Evolutionary conservation across 768 basidiomycete species (phyloP).

Genomic region (Tylopilus intermedius): DNA sequence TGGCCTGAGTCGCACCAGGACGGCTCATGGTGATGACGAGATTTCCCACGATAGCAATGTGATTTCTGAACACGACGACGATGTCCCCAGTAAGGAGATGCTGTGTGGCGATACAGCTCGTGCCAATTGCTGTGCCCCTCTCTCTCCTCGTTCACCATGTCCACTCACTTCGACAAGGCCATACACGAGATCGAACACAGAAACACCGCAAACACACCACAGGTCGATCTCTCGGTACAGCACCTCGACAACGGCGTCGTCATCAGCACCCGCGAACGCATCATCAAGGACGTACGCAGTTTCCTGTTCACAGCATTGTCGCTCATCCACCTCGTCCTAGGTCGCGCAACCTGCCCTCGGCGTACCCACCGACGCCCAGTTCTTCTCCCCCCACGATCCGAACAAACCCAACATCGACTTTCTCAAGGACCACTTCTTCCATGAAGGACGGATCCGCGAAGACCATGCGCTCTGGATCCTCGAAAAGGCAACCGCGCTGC

Average conservation of each 20-base stretch:
- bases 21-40: conserved; percentile 13
- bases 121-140: conserved; percentile 8
- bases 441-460: conserved; percentile 61
- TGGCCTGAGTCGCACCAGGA: conserved; percentile 65
- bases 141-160: conserved; percentile 18
- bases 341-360: conserved; percentile 62
- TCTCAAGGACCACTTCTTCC: conserved; percentile 73
- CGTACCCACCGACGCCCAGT: conserved; percentile 67
- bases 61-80: too few species aligned
- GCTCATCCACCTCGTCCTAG: conserved; percentile 31
- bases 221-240: conserved; percentile 20
- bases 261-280: conserved; percentile 25
- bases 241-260: conserved; percentile 22
- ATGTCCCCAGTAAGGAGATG: too few species aligned
- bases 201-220: conserved; percentile 18
- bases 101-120: too few species aligned
- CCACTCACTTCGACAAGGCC: conserved; percentile 25
- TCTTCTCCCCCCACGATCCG: conserved; percentile 63
- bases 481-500: conserved; percentile 51
- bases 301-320: neutral
- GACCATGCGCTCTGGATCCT: conserved; percentile 66
- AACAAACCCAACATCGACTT: conserved; percentile 69
- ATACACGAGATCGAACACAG: conserved; percentile 28
- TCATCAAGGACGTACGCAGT: conserved; percentile 22
- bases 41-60: conserved; percentile 11